Evolutionary conservation across 495 filamentous ascomycete genomes (phyloP), one percentile per base, ranked within the genome.

Genomic region (Astrocystis sublimbata): DNA sequence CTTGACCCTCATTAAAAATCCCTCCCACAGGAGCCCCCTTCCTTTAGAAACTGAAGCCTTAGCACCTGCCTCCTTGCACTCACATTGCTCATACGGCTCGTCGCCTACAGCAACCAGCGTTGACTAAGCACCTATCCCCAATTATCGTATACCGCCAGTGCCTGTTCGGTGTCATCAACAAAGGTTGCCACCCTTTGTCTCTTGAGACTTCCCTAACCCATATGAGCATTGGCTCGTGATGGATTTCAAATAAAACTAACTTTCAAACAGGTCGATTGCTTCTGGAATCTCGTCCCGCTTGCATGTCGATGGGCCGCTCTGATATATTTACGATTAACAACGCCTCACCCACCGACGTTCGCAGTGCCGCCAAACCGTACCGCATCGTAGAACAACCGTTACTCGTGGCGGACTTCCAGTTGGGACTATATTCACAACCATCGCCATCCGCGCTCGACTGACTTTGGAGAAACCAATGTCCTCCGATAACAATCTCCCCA

Each of bases 191-290:
- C 38, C 21, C 58, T 69, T 69, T 68, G 65, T 65, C 40, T 35
- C 41, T 57, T 61, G 52, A 71, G 65, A 67, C 35, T 49, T 53
- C 50, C 53, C 43, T 40, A n/a, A 17, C 31, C 55, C 46, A 56
- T 21, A 26, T 53, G 60, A 21, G 50, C 7, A 17, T 38, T 47
- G 17, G 38, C 30, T 41, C 23, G 24, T 33, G 5, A 6, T 24
- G 30, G 41, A 47, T 35, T 30, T 23, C 17, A 52, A 13, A 15
- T 43, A 7, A 43, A 47, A 55, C 49, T 56, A 51, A 60, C 56
- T 36, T 56, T 60, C 40, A n/a, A 46, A 59, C 66, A 89, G 86
- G 88, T 85, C 71, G 81, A 81, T 60, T 85, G 86, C 73, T 69
- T 81, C 85, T 70, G 79, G 81, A 65, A 83, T 79, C 55, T 76